phyloP scores from a whole-genome alignment of 768 basidiomycete genomes.

The Auricularia sp. region DNA sequence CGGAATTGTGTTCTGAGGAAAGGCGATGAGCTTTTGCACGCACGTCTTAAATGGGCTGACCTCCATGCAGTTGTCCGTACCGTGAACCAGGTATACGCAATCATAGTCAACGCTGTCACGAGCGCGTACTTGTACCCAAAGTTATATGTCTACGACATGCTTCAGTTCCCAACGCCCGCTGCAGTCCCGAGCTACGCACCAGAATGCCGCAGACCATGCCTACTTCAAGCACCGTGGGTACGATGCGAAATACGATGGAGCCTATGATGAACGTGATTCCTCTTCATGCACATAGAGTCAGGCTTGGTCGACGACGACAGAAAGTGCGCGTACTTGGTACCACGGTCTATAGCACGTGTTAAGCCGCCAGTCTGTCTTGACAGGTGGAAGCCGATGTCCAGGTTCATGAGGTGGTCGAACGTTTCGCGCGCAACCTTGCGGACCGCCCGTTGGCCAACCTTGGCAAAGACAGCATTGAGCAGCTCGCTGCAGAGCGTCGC shows the following conservation, averaged over 20 bases:
- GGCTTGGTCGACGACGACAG: neutral
- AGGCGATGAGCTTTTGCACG: neutral
- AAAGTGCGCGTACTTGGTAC: constrained; percentile 69
- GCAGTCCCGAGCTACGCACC: constrained; percentile 29
- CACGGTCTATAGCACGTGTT: constrained; percentile 92
- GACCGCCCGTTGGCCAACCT: constrained; percentile 88
- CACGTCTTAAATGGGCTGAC: constrained; percentile 28
- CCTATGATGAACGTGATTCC: constrained; percentile 94
- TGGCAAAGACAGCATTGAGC: constrained; percentile 91
- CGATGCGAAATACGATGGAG: constrained; percentile 88
- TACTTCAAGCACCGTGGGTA: constrained; percentile 93
- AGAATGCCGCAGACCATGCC: constrained; percentile 95
- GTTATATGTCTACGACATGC: constrained; percentile 67
- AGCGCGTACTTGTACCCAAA: constrained; percentile 97
- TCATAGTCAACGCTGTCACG: constrained; percentile 75
- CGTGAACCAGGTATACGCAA: constrained; percentile 93
- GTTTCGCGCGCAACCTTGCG: constrained; percentile 93
- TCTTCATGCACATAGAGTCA: constrained; percentile 29
- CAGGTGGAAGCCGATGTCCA: constrained; percentile 89
- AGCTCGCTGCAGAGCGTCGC: constrained; percentile 87
- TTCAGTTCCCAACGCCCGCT: neutral
- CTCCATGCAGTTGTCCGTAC: constrained; percentile 94
- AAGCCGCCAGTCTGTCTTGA: constrained; percentile 91
- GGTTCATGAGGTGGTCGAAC: constrained; percentile 82
- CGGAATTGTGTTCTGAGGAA: constrained; percentile 74